Base-by-base conservation (phyloP, 352 stramenopile species). In the Thraustotheca clavata region DNA sequence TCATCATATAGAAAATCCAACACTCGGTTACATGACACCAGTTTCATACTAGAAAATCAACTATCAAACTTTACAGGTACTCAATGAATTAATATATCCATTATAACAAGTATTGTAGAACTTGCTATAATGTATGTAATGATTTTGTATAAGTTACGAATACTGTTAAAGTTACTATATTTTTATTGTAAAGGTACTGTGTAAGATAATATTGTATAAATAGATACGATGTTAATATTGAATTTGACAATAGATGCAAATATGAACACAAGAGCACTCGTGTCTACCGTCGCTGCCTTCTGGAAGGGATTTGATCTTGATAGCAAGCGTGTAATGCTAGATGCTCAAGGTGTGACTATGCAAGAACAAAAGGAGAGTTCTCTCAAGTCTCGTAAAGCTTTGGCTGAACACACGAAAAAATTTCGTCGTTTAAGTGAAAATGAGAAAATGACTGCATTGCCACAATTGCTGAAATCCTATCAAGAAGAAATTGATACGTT, bases 401-500 rank as follows among this genome's bases (percentile, higher is more conserved):
- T 95, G 40, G 86, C 85, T 14, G 86, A 94, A 67, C 81, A 77
- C 18, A 94, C 87, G 40, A 94, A 94, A 69, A 73, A 74, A 20
- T 96, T 94, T 62, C 73, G 86, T 46, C 79, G 85, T 48, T 76
- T 93, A 4, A 46, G 62, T 14, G 83, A 94, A 60, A 26, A 74
- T 2, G 84, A 96, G 0, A 95, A 96, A 61, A 67, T 88, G 4
- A 59, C 75, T 20, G 72, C 67, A 3, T 67, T 83, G 3, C 76
- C 79, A 1, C 60, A 72, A 1, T 60, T 97, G 41, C 63, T 97
- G n/a, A 91, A 89, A 16, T 78, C 83, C 35, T 97, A 97, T 67
- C 89, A 97, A 69, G 85, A 97, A 61, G 88, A 97, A 66, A 95
- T 97, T 50, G 89, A 97, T 73, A 83, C 87, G 40, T 73, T 98